These are phyloP conservation scores for Sporothrix pallida DNA, from an alignment of 2,329 filamentous ascomycete genomes.

Conservation along the genomic window DNA sequence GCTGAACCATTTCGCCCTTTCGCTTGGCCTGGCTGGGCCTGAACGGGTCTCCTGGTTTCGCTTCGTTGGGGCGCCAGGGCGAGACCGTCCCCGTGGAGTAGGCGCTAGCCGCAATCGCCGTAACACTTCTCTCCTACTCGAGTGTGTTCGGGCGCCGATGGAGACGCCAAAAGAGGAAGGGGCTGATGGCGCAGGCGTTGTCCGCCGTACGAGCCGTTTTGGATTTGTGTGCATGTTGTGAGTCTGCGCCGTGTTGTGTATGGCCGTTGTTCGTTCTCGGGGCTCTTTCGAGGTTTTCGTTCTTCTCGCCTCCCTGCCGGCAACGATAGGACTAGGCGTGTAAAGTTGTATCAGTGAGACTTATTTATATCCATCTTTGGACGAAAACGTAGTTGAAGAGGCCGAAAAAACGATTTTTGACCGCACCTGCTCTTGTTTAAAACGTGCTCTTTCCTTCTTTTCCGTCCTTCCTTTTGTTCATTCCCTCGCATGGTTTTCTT, in stretches of 20 bases:
- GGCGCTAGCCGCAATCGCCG: conserved; percentile 16
- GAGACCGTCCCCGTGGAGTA: conserved; percentile 16
- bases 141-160: no score
- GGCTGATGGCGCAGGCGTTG: conserved; percentile 6
- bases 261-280: background rate
- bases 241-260: background rate
- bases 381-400: conserved; percentile 13
- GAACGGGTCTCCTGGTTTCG: background rate
- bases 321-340: no score
- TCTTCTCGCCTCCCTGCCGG: background rate
- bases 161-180: conserved; percentile 12
- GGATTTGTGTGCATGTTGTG: background rate
- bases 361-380: background rate
- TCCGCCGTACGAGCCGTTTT: conserved; percentile 8
- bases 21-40: background rate
- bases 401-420: background rate
- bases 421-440: conserved; percentile 8
- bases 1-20: no score
- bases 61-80: conserved; percentile 1
- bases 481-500: background rate
- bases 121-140: background rate
- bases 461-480: background rate
- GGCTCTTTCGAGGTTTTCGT: conserved; percentile 1
- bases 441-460: background rate
- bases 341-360: no score